Evolutionary conservation across 2,329 filamentous ascomycete genomes (phyloP).

Genomic region (Penicillium sp.): DNA sequence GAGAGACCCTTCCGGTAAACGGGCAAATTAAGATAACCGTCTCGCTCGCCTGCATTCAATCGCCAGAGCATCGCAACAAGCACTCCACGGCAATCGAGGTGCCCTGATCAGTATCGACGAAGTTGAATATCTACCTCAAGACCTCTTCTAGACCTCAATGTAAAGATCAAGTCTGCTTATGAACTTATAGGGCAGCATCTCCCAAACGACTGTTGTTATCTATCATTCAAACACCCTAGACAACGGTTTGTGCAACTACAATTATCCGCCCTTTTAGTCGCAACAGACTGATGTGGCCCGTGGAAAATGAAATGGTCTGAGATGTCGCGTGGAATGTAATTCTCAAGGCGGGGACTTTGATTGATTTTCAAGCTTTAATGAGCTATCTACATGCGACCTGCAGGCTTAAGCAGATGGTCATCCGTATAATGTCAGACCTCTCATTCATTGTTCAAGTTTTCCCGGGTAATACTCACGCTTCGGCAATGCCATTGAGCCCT

Average conservation of each 20-base stretch:
- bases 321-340: background rate
- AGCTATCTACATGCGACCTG: too few species aligned
- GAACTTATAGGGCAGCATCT: background rate
- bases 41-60: background rate
- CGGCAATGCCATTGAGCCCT: too few species aligned
- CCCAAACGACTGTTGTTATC: too few species aligned
- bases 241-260: too few species aligned
- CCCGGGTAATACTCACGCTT: too few species aligned
- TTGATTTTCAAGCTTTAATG: background rate
- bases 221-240: too few species aligned
- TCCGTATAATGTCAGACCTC: too few species aligned
- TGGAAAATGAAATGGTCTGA: background rate
- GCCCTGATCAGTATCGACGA: background rate
- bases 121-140: background rate
- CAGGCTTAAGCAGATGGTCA: too few species aligned
- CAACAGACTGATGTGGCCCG: background rate
- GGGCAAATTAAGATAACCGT: background rate
- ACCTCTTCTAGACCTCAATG: background rate
- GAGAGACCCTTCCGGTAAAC: background rate
- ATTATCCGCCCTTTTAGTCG: too few species aligned
- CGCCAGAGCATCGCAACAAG: background rate
- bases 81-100: background rate
- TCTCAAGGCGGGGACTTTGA: background rate
- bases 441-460: too few species aligned
- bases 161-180: background rate